Conservation (phyloP, 2,329 filamentous ascomycete genomes). For the Pseudofabraea citricarpa region DNA sequence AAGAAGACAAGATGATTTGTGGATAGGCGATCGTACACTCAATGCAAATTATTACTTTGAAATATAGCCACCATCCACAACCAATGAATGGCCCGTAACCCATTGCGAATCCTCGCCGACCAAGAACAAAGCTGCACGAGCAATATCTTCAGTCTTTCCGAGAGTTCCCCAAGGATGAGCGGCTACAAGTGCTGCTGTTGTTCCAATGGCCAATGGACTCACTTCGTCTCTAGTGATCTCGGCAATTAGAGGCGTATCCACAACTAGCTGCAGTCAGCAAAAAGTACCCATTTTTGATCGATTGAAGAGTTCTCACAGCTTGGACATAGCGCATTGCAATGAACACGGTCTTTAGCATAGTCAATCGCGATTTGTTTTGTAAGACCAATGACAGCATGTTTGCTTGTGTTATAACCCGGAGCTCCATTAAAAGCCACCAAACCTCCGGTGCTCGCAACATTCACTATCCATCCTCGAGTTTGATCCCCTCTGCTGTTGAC, state of each 20-base stretch:
- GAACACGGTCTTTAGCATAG: constrained; percentile 8
- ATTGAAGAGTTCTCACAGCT: constrained; percentile 5
- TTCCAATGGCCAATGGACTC: constrained; percentile 3
- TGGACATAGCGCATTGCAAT: constrained; percentile 9
- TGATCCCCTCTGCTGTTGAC: constrained; percentile 2
- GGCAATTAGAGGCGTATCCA: background rate
- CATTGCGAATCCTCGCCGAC: constrained; percentile 8
- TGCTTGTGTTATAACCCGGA: constrained; percentile 18
- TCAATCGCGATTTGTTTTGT: constrained; percentile 10
- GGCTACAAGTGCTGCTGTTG: constrained; percentile 1
- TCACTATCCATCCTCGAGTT: constrained; percentile 22
- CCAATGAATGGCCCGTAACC: constrained; percentile 3
- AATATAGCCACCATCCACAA: constrained; percentile 10
- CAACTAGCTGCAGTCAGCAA: background rate
- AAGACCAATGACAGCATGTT: constrained; percentile 22
- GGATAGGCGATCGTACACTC: too few species aligned
- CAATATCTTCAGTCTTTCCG: constrained; percentile 7
- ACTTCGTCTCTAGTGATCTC: background rate
- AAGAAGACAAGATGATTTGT: too few species aligned
- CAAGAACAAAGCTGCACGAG: constrained; percentile 8
- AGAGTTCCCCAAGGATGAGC: constrained; percentile 8
- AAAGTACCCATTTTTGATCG: background rate
- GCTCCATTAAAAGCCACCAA: constrained; percentile 8
- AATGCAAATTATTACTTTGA: background rate
- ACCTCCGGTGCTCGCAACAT: constrained; percentile 18